These are phyloP conservation scores for Pythium utonaiense DNA, from an alignment of 352 stramenopile genomes.

Conservation along the genomic window DNA sequence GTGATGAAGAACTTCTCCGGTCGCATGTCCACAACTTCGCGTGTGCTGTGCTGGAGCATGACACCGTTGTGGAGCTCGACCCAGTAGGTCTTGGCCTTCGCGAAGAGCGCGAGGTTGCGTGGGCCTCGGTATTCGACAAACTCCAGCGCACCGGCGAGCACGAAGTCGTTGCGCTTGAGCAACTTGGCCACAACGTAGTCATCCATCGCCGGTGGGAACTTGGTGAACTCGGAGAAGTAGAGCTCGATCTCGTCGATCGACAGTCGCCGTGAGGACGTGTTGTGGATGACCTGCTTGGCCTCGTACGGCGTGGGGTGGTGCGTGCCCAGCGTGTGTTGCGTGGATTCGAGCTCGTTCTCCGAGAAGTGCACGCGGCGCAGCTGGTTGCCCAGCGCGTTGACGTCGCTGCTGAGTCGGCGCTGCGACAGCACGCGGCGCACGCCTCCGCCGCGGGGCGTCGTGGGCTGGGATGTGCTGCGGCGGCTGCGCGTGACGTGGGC, in stretches of 20 bases:
- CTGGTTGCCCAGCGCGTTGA: constrained; percentile 11
- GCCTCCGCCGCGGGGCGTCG: not conserved
- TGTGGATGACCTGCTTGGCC: constrained; percentile 24
- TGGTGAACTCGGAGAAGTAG: constrained; percentile 22
- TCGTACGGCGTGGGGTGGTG: constrained; percentile 23
- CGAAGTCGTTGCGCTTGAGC: constrained; percentile 37
- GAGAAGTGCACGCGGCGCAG: constrained; percentile 50
- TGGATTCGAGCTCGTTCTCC: constrained; percentile 19
- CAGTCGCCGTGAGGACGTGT: constrained; percentile 19
- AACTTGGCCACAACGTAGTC: constrained; percentile 38
- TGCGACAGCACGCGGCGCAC: constrained; percentile 1
- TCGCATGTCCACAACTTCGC: constrained; percentile 56
- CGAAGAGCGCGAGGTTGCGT: constrained; percentile 9
- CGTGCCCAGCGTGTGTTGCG: constrained; percentile 15
- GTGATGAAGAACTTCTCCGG: constrained; percentile 38
- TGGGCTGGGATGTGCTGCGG: constrained; percentile 4
- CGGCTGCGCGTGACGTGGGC: not conserved
- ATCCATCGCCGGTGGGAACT: constrained; percentile 16
- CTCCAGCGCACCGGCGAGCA: constrained; percentile 52
- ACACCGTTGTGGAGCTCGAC: constrained; percentile 69
- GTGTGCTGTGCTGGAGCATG: constrained; percentile 52
- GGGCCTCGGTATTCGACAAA: constrained; percentile 10
- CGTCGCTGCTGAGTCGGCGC: constrained; percentile 15
- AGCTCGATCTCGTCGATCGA: constrained; percentile 26
- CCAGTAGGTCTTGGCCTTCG: constrained; percentile 35